These are phyloP conservation scores for Alisma plantagoaquatica DNA, from an alignment of 106 monocot genomes.

Conservation along the genomic window DNA sequence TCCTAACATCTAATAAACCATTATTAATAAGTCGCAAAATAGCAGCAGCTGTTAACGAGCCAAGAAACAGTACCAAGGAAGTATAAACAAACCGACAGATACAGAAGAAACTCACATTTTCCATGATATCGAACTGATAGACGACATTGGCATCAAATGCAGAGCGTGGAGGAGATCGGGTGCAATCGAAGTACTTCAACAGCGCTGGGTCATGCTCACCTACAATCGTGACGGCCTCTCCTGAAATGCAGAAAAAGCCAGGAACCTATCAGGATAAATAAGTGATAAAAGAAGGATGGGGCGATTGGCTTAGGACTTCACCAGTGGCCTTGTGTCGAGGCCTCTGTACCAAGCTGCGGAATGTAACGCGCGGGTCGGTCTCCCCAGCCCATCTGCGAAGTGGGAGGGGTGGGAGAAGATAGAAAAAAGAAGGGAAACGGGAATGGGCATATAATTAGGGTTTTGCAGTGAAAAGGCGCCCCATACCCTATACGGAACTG, in stretches of 20 bases:
- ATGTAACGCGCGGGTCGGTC: conserved; percentile 70
- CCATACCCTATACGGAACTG: conserved; percentile 72
- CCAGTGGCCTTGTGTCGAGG: conserved; percentile 90
- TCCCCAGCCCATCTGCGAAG: conserved; percentile 85
- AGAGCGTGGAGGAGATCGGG: conserved; percentile 65
- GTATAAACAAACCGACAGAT: background rate
- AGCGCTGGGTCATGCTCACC: conserved; percentile 80
- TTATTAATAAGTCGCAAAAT: too few relatives aligned
- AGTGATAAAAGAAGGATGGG: background rate
- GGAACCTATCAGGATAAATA: background rate
- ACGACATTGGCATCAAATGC: conserved; percentile 88
- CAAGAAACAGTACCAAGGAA: background rate
- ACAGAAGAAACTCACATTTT: conserved; percentile 56
- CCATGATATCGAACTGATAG: conserved; percentile 96
- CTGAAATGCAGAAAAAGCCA: conserved; percentile 31
- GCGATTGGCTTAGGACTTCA: background rate
- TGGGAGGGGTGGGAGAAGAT: background rate
- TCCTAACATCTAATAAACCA: background rate
- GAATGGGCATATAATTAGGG: conserved; percentile 23
- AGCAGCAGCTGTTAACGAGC: too few relatives aligned
- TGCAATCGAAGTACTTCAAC: conserved; percentile 92
- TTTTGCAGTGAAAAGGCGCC: conserved; percentile 3
- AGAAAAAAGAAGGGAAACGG: background rate
- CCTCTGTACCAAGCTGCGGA: conserved; percentile 78
- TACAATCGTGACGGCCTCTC: conserved; percentile 83